A percentile compares a stretch with the other conserved stretches of the same genome.
Conservation (phyloP, 2,329 filamentous ascomycete genomes). For the Penicillium sp. region DNA sequence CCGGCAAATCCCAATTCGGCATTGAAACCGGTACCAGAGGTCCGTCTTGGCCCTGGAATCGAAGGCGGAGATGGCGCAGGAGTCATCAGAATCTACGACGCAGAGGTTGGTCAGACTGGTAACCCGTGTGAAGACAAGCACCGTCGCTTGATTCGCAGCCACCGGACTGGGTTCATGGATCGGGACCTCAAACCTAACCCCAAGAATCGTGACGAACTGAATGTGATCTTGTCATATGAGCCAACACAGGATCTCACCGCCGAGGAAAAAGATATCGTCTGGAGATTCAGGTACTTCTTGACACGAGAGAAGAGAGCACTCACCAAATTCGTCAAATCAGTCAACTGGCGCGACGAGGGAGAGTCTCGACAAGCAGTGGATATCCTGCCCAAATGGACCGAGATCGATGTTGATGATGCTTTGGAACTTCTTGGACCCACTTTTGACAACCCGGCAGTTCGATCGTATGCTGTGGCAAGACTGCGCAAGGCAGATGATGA, state of each 20-base stretch:
- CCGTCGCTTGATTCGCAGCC: constrained; percentile 83
- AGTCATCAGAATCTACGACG: constrained; percentile 85
- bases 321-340: constrained; percentile 97
- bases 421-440: constrained; percentile 89
- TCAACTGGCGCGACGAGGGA: constrained; percentile 83
- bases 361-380: constrained; percentile 89
- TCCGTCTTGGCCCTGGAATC: constrained; percentile 87
- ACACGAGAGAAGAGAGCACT: constrained; percentile 87
- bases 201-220: constrained; percentile 90
- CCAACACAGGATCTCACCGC: constrained; percentile 83
- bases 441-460: constrained; percentile 82
- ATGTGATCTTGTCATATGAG: constrained; percentile 85
- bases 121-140: constrained; percentile 97
- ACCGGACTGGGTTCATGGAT: constrained; percentile 89
- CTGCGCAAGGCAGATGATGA: constrained; percentile 89
- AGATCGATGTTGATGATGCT: constrained; percentile 95
- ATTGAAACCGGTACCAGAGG: constrained; percentile 78
- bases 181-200: constrained; percentile 95
- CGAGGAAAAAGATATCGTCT: constrained; percentile 93
- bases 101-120: constrained; percentile 81
- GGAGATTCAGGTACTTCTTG: constrained; percentile 95
- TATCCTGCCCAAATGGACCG: constrained; percentile 87
- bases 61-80: constrained; percentile 60
- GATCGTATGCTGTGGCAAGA: constrained; percentile 89
- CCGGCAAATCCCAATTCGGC: constrained; percentile 66